Evolutionary conservation across 257 asterid species (phyloP).

Genomic region (Solanum piurae): DNA sequence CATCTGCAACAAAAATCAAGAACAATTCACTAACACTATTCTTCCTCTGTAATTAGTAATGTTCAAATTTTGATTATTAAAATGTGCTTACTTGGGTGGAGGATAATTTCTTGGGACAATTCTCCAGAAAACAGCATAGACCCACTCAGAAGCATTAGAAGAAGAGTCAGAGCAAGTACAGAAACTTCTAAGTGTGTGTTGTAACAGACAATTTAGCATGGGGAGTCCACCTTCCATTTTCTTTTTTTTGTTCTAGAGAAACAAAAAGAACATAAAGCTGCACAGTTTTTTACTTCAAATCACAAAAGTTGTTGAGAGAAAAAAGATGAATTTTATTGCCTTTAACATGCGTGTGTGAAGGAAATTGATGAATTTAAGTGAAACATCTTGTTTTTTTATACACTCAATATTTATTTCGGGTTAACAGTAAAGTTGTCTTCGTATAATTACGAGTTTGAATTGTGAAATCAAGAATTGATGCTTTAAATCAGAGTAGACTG

Average conservation of each 20-base stretch:
- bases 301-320: constrained; percentile 21
- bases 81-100: constrained; percentile 62
- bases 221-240: constrained; percentile 69
- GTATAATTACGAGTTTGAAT: background rate
- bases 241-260: constrained; percentile 8
- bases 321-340: background rate
- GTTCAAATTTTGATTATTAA: background rate
- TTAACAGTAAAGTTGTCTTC: background rate
- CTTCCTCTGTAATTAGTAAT: background rate
- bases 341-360: constrained; percentile 15
- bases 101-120: constrained; percentile 78
- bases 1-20: constrained; percentile 32
- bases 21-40: background rate
- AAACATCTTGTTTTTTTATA: background rate
- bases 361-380: background rate
- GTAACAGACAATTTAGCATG: constrained; percentile 65
- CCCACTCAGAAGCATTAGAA: constrained; percentile 50
- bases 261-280: constrained; percentile 5
- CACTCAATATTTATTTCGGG: background rate
- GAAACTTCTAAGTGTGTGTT: constrained; percentile 66
- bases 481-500: background rate
- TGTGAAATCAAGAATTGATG: background rate
- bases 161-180: constrained; percentile 45
- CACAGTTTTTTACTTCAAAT: constrained; percentile 9
- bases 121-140: constrained; percentile 76